Conservation (phyloP, 352 stramenopile genomes). For the Phytophthora sp. region DNA sequence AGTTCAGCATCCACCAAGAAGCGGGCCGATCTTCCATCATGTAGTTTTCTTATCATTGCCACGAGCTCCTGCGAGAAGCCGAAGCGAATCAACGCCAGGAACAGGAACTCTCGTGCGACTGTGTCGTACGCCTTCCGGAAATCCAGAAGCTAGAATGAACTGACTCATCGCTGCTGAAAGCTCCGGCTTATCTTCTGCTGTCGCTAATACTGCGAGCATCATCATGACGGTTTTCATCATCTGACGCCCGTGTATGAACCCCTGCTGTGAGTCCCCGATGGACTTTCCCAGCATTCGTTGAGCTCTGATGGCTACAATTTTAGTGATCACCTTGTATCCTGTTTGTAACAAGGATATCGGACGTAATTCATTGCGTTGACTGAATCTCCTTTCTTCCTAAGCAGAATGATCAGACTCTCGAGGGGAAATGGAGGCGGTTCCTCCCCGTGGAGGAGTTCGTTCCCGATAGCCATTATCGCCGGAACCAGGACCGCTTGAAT, state of each 20-base stretch:
- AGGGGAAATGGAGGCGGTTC: neutral
- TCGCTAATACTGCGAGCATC: neutral
- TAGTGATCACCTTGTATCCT: conserved; percentile 10
- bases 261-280: conserved; percentile 12
- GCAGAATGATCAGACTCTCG: neutral
- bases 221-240: conserved; percentile 8
- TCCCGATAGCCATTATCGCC: neutral
- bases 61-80: neutral
- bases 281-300: neutral
- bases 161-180: neutral
- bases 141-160: conserved; percentile 11
- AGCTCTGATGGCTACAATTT: neutral
- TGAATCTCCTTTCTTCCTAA: conserved; percentile 11
- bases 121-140: conserved; percentile 14
- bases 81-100: neutral
- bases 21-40: neutral
- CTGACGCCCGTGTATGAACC: conserved; percentile 5
- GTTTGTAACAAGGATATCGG: conserved; percentile 20
- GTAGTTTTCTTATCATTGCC: neutral
- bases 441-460: no score
- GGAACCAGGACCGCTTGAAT: neutral
- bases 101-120: conserved; percentile 4
- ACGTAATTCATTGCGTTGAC: conserved; percentile 10
- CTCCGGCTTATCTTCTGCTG: neutral
- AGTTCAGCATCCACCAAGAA: neutral